Conservation (phyloP, 345 rosid genomes). For the Crucihimalaya himalaica region DNA sequence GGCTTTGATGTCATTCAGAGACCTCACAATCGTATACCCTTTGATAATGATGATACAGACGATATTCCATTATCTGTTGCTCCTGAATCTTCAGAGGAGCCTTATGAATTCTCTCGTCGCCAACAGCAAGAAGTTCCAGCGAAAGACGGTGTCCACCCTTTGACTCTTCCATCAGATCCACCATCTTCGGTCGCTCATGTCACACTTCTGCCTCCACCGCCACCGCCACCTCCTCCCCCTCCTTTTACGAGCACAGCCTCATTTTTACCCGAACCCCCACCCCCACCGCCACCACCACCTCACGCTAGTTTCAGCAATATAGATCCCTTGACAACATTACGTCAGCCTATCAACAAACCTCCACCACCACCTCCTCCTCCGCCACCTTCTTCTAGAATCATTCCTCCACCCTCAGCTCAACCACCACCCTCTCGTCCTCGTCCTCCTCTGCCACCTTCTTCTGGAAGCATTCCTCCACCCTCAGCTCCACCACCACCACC, state of each 20-base stretch:
- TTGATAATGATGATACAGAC: constrained; percentile 47
- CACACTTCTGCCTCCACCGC: constrained; percentile 44
- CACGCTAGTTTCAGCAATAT: constrained; percentile 30
- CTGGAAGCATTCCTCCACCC: constrained; percentile 39
- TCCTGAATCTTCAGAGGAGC: constrained; percentile 45
- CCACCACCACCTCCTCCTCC: constrained; percentile 36
- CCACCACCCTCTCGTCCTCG: constrained; percentile 41
- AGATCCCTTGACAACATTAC: constrained; percentile 33
- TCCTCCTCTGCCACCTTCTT: constrained; percentile 35
- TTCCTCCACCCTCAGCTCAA: constrained; percentile 41
- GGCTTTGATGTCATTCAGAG: constrained; percentile 58
- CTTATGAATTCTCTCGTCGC: constrained; percentile 41
- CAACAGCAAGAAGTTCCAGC: constrained; percentile 38
- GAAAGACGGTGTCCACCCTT: constrained; percentile 40
- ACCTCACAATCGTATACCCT: constrained; percentile 44
- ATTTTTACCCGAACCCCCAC: constrained; percentile 19
- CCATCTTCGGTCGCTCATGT: constrained; percentile 26
- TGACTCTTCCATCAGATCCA: constrained; percentile 35
- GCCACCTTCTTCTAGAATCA: constrained; percentile 32
- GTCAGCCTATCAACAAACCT: constrained; percentile 34
- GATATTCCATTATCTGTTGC: constrained; percentile 40
- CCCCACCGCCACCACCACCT: constrained; percentile 45
- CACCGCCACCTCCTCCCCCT: constrained; percentile 43
- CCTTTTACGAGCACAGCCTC: constrained; percentile 20
- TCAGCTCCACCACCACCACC: constrained; percentile 37